Base-by-base conservation (phyloP, 2,329 filamentous ascomycete genomes). In the Cordyceps militaris region DNA sequence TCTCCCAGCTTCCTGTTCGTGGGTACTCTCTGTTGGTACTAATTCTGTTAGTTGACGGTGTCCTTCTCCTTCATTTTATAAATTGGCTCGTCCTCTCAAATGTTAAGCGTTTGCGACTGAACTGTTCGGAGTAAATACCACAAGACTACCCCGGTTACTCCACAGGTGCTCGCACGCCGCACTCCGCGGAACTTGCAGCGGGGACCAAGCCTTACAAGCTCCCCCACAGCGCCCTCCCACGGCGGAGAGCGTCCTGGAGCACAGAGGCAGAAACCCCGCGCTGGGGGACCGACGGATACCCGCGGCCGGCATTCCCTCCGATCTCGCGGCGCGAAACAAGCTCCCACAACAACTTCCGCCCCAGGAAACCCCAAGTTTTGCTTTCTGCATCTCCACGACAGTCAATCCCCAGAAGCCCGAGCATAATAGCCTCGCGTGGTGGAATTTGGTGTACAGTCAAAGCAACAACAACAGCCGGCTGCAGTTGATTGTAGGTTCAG, bases 271-370 rank as follows among this genome's bases (percentile, higher is more conserved):
- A 19, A n/a, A 56, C 32, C 53, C 43, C 53, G 24, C 53, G 32
- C 32, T 19, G 6, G 42, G 32, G 54, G 28, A 40, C n/a, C 40
- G 16, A 43, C 49, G 56, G 56, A 42, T 42, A 48, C 49, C 56
- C 48, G 38, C 56, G 50, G 50, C 51, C 51, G 57, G 57, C 44
- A 43, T 51, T 57, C 43, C 50, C 57, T 59, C 57, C 57, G 57
- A 59, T 59, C 44, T 49, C 49, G 57, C 43, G 49, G 26, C 43
- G 42, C 38, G 23, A 48, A 19, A n/a, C 8, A 9, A 40, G 23
- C 43, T 53, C 13, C n/a, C 34, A 9, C 48, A 24, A 28, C 19
- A 24, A 21, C n/a, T 57, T 6, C 46, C 34, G 21, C 23, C 9
- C 30, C 23, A 16, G 9, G 3, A 36, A 23, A 7, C 42, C 21